phyloP scores from a whole-genome alignment of 495 filamentous ascomycete species.

The Tuber magnatum region DNA sequence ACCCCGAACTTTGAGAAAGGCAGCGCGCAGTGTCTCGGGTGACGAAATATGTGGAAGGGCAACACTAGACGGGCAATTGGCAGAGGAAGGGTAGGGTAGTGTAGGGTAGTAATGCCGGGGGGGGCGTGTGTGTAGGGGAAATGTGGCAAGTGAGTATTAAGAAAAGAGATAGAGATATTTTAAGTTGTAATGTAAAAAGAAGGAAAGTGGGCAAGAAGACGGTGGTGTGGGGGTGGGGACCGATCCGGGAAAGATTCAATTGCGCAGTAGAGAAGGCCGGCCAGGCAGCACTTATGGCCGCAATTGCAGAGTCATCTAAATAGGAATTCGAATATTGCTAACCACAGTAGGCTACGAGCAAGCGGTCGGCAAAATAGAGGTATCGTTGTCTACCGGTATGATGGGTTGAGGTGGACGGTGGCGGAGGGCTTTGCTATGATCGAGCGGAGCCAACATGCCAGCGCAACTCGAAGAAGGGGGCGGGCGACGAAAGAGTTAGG shows the following conservation, averaged over 20 bases:
- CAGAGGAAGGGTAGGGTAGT: slow-evolving; percentile 3
- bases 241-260: slow-evolving; percentile 25
- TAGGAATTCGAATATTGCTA: not conserved
- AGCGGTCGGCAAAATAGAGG: not conserved
- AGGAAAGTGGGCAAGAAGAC: slow-evolving; percentile 14
- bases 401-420: slow-evolving; percentile 34
- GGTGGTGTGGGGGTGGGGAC: slow-evolving; percentile 8
- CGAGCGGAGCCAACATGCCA: slow-evolving; percentile 39
- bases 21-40: slow-evolving; percentile 38
- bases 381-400: slow-evolving; percentile 12
- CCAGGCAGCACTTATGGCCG: slow-evolving; percentile 5
- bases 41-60: slow-evolving; percentile 39
- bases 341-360: not conserved
- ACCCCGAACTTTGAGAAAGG: slow-evolving; percentile 39
- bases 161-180: slow-evolving; percentile 10
- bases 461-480: slow-evolving; percentile 29
- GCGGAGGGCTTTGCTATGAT: slow-evolving; percentile 23
- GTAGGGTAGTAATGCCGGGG: slow-evolving; percentile 22
- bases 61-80: slow-evolving; percentile 36
- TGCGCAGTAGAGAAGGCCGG: slow-evolving; percentile 25
- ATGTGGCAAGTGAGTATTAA: slow-evolving; percentile 7
- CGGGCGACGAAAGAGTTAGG: slow-evolving; percentile 25
- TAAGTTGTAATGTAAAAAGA: slow-evolving; percentile 2
- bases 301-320: not conserved
- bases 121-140: not conserved